Percentiles rank a stretch among this genome's conserved stretches.
Conservation (phyloP, 1,284 basidiomycete species). For the Ceratobasidium papillatum region DNA sequence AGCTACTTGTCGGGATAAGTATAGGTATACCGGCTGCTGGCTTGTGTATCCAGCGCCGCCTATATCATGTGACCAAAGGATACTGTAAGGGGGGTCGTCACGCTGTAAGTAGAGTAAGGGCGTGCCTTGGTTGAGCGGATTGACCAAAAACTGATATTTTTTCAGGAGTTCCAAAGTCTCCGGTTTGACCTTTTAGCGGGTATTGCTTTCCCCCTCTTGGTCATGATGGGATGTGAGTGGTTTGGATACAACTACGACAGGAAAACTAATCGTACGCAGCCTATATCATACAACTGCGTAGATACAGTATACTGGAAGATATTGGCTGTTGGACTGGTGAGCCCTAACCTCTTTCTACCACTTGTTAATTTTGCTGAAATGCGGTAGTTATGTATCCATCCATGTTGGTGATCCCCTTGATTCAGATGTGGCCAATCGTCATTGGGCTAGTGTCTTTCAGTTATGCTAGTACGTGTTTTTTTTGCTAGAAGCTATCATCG, state of each 20-base stretch:
- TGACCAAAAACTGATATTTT: background rate
- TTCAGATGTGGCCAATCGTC: slow-evolving; percentile 21
- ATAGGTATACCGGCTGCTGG: slow-evolving; percentile 58
- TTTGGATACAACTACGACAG: background rate
- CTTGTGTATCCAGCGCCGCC: slow-evolving; percentile 61
- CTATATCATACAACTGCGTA: slow-evolving; percentile 39
- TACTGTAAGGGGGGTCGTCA: slow-evolving; percentile 45
- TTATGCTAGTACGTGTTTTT: slow-evolving; percentile 24
- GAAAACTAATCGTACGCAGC: slow-evolving; percentile 20
- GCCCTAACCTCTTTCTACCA: background rate
- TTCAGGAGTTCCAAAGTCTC: slow-evolving; percentile 38
- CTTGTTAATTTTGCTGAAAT: background rate
- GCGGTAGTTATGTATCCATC: slow-evolving; percentile 6
- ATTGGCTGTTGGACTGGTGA: slow-evolving; percentile 41
- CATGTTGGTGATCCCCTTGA: background rate
- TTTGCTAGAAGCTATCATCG: too few species aligned
- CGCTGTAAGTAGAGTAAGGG: slow-evolving; percentile 34
- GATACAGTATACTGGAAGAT: slow-evolving; percentile 43
- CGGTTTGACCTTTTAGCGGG: slow-evolving; percentile 59
- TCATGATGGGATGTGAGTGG: slow-evolving; percentile 62
- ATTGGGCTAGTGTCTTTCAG: slow-evolving; percentile 12
- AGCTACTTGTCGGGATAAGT: slow-evolving; percentile 52
- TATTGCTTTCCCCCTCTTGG: slow-evolving; percentile 57
- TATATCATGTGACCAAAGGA: slow-evolving; percentile 58
- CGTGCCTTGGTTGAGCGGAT: slow-evolving; percentile 49